Conservation (phyloP, 2,329 filamentous ascomycete species). For the Epicoccum nigrum region DNA sequence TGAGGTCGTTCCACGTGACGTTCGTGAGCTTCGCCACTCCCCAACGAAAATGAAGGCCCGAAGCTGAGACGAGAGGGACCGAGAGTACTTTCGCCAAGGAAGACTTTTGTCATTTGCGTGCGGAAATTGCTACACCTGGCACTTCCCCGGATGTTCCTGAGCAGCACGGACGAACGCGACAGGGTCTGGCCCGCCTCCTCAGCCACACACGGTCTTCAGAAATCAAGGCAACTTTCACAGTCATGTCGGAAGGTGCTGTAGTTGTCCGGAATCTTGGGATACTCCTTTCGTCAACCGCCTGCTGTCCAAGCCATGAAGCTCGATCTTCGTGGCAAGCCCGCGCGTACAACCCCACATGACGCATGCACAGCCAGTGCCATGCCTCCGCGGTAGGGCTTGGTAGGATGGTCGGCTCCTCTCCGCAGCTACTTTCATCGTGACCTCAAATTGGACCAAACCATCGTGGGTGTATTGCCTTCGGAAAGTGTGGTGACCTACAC, state of each 20-base stretch:
- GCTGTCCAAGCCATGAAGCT: background rate
- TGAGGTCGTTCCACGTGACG: background rate
- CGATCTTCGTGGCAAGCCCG: background rate
- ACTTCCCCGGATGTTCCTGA: slow-evolving; percentile 7
- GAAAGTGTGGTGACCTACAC: background rate
- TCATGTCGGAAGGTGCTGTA: background rate
- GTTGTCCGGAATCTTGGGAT: background rate
- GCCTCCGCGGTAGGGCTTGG: slow-evolving; percentile 3
- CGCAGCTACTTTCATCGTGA: slow-evolving; percentile 3
- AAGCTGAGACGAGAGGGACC: background rate
- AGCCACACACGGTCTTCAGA: background rate
- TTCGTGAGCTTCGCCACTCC: slow-evolving; percentile 8
- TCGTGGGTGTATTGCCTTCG: background rate
- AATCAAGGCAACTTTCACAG: background rate
- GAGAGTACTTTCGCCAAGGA: background rate
- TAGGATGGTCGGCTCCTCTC: background rate
- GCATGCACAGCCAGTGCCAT: slow-evolving; percentile 6
- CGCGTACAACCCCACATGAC: slow-evolving; percentile 8
- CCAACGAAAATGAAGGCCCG: slow-evolving; percentile 3
- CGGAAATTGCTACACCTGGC: slow-evolving; percentile 1
- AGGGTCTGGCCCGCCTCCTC: background rate
- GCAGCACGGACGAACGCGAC: background rate
- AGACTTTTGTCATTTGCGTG: background rate
- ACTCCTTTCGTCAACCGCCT: background rate
- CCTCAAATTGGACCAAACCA: background rate